Conservation (phyloP, 2,329 filamentous ascomycete species). For the Verticillium zaregamsianum region DNA sequence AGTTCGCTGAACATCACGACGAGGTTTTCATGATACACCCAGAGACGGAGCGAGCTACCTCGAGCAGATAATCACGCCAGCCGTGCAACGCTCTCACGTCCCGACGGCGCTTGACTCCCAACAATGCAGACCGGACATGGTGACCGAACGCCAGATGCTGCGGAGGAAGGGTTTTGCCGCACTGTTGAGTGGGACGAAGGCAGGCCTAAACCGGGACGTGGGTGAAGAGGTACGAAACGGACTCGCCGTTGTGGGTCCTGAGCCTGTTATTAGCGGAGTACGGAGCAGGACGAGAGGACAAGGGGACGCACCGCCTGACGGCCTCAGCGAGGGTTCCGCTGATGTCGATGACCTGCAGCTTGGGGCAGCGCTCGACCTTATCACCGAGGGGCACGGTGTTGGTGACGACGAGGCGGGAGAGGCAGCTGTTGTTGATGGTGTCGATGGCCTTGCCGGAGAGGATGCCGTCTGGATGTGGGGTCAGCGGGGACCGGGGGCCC, state of each 20-base stretch:
- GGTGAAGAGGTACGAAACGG: constrained; percentile 53
- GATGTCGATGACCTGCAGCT: constrained; percentile 88
- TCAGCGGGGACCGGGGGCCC: neutral
- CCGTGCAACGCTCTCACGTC: no score
- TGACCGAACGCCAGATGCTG: no score
- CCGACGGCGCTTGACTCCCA: no score
- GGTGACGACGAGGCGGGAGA: constrained; percentile 80
- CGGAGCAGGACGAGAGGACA: neutral
- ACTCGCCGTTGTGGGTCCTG: constrained; percentile 61
- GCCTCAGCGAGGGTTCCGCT: constrained; percentile 72
- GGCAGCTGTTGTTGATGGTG: constrained; percentile 72
- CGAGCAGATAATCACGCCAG: no score
- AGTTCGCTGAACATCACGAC: no score
- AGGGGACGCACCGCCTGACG: constrained; percentile 24
- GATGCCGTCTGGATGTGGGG: constrained; percentile 60
- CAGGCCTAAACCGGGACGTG: constrained; percentile 34
- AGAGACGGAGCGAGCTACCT: no score
- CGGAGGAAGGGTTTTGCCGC: no score
- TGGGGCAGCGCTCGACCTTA: constrained; percentile 73
- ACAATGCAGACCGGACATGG: no score
- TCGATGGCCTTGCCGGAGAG: constrained; percentile 85
- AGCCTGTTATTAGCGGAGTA: constrained; percentile 36
- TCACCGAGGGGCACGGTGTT: constrained; percentile 63
- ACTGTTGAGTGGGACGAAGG: no score
- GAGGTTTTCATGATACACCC: no score